These are phyloP conservation scores for Hebeloma cylindrosporum DNA, from an alignment of 768 basidiomycete species.

Conservation along the genomic window DNA sequence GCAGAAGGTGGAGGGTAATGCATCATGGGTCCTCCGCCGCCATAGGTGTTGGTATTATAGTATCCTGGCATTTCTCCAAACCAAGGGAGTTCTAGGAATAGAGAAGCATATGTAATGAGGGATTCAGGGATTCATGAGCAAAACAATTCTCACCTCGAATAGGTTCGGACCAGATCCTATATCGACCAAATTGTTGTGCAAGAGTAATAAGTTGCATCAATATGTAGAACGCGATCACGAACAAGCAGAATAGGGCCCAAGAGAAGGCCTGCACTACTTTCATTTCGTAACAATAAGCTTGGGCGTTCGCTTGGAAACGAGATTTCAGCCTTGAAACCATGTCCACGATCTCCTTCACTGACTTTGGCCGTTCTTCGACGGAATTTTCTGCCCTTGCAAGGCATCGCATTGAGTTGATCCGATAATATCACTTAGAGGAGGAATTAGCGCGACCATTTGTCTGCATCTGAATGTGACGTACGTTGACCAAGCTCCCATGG, in stretches of 20 bases:
- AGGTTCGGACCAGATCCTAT: conserved; percentile 57
- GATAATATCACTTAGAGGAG: conserved; percentile 59
- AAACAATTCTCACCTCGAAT: conserved; percentile 41
- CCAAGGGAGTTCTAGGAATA: conserved; percentile 63
- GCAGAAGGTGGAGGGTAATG: conserved; percentile 34
- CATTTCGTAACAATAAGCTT: conserved; percentile 74
- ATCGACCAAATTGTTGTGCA: conserved; percentile 54
- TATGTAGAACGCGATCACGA: conserved; percentile 50
- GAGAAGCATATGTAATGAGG: not conserved
- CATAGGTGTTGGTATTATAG: conserved; percentile 40
- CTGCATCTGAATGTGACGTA: conserved; percentile 25
- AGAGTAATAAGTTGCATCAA: conserved; percentile 55
- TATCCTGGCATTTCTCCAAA: conserved; percentile 72
- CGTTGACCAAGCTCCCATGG: conserved; percentile 76
- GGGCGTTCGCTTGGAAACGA: conserved; percentile 46
- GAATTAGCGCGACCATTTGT: not conserved
- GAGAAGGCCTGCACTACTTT: conserved; percentile 78
- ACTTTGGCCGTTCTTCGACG: conserved; percentile 59
- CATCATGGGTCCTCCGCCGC: conserved; percentile 25
- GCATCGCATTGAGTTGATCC: conserved; percentile 60
- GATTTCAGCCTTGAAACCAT: conserved; percentile 10
- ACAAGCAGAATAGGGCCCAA: conserved; percentile 63
- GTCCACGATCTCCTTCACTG: conserved; percentile 21
- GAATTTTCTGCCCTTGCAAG: conserved; percentile 40
- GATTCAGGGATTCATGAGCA: not conserved